Evolutionary conservation across 805 yeast genomes (phyloP), one percentile per base, ranked within the genome.

Genomic region (Phaffomyces antillensis): DNA sequence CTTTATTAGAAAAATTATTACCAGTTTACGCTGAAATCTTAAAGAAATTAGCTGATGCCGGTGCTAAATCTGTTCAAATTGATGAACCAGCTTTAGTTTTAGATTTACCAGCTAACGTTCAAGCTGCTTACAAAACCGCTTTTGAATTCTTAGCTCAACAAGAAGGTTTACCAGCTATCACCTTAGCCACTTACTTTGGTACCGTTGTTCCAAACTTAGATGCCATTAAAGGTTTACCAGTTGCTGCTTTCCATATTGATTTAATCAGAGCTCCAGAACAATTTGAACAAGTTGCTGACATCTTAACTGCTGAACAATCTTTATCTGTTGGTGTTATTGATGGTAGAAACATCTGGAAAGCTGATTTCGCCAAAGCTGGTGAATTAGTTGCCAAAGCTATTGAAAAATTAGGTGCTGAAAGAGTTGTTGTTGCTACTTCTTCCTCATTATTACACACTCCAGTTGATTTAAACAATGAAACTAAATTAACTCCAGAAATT

Each of bases 281-380:
- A 79, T 81, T 93, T 56, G 91, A 87, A 47, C 86, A 80, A 46
- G 95, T 86, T 60, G 71, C 77, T 50, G 72, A 77, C 47, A 73
- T 85, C 62, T 71, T 91, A 48, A 66, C 75, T 55, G 77, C 73
- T 53, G 72, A 79, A 55, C 96, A 93, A 77, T 72, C 76, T 53
- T 76, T 93, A 65, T 91, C 98, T 51, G 96, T 85, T 56, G 99
- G 99, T 87, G 79, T 93, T 61, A 90, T 93, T 63, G 95, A 89
- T 64, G 99, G 99, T 75, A 89, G 99, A 81, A 93, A 93, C 83
- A 88, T 93, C 74, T 93, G 99, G 99, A 93, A 93, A 81, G 84
- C 95, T 70, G 85, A 93, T 77, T 87, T 84, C 65, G 68, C 93
- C 64, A 81, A 81, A 73, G 95, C 99, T 57, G 73, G 89, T 64